Evolutionary conservation across 192 early-diverging fungal species (phyloP).

Genomic region (Backusella macrospora): DNA sequence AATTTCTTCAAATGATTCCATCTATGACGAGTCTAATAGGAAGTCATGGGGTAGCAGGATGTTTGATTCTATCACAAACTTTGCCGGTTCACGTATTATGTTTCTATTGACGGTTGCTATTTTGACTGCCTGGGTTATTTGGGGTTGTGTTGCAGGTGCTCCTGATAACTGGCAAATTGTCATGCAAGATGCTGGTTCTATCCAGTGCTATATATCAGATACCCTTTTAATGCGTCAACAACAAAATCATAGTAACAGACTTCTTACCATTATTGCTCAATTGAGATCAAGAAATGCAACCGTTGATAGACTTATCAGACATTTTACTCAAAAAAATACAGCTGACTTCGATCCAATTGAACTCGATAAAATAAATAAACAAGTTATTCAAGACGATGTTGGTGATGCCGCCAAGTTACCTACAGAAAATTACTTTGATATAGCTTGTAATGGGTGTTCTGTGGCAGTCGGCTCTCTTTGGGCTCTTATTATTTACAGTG

Average conservation of each 20-base stretch:
- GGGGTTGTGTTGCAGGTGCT: constrained; percentile 13
- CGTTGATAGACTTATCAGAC: background rate
- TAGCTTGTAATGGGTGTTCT: constrained; percentile 13
- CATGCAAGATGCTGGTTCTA: constrained; percentile 24
- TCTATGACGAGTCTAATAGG: background rate
- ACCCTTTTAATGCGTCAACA: constrained; percentile 36
- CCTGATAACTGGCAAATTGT: constrained; percentile 27
- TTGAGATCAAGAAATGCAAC: constrained; percentile 16
- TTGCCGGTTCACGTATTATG: constrained; percentile 19
- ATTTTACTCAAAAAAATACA: background rate
- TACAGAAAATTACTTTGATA: constrained; percentile 24
- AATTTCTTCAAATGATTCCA: background rate
- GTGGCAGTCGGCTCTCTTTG: constrained; percentile 11
- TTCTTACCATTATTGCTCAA: constrained; percentile 11
- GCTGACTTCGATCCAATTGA: background rate
- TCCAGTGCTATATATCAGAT: constrained; percentile 32
- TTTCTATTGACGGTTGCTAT: constrained; percentile 7
- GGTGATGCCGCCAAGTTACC: constrained; percentile 21
- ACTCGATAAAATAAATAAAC: background rate
- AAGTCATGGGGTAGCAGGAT: background rate
- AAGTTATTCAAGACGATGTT: background rate
- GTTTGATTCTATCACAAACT: constrained; percentile 15
- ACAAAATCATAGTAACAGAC: background rate
- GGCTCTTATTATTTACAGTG: constrained; percentile 12
- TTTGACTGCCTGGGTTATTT: constrained; percentile 22